Conservation (phyloP, 441 rosid genomes). For the Eutrema salsugineum region DNA sequence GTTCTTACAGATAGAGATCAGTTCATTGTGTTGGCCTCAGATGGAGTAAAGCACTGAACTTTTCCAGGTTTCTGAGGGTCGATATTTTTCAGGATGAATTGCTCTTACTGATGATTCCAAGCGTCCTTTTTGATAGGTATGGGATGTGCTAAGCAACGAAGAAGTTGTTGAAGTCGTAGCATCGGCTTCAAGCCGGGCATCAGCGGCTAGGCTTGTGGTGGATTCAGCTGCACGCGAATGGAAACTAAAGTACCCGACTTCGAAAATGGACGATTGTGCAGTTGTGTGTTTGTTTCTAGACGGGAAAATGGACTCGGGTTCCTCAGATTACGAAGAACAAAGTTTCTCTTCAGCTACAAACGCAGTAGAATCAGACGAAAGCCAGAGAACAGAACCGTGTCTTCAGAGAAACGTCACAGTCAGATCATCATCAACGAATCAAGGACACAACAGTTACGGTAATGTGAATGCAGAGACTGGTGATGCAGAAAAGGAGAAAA, state of each 20-base stretch:
- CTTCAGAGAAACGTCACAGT: slow-evolving; percentile 80
- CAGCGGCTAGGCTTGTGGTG: slow-evolving; percentile 77
- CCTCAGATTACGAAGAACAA: slow-evolving; percentile 62
- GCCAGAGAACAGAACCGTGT: slow-evolving; percentile 71
- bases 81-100: background rate
- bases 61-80: background rate
- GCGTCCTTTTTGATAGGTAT: slow-evolving; percentile 46
- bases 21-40: slow-evolving; percentile 91
- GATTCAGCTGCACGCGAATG: slow-evolving; percentile 84
- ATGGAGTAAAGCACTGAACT: slow-evolving; percentile 57
- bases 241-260: slow-evolving; percentile 92
- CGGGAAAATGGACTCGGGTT: slow-evolving; percentile 86
- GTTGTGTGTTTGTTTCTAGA: slow-evolving; percentile 90
- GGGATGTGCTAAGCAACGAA: slow-evolving; percentile 95
- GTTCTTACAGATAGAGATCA: slow-evolving; percentile 83
- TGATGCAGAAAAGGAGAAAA: slow-evolving; percentile 38
- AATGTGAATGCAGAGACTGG: slow-evolving; percentile 35
- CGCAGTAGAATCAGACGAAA: slow-evolving; percentile 69
- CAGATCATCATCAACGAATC: slow-evolving; percentile 43
- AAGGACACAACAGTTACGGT: slow-evolving; percentile 45
- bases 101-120: background rate
- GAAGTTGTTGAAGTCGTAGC: slow-evolving; percentile 89
- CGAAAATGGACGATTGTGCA: slow-evolving; percentile 97
- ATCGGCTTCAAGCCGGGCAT: slow-evolving; percentile 66
- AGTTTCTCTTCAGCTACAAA: slow-evolving; percentile 77